phyloP scores from a whole-genome alignment of 2,329 filamentous ascomycete species.

The Ophiocordyceps unilateralis region DNA sequence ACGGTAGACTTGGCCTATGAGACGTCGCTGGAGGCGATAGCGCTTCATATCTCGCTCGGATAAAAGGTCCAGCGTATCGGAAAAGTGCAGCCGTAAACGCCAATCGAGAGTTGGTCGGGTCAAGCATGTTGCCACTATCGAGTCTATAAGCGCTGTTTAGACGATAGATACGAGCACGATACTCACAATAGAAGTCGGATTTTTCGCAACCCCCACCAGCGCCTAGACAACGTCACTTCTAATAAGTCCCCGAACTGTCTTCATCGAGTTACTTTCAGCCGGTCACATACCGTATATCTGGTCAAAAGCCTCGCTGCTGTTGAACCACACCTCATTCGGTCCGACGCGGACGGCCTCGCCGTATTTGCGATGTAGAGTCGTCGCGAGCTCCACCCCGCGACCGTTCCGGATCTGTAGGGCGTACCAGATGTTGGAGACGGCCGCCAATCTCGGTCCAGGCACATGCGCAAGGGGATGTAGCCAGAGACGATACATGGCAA shows the following conservation, averaged over 20 bases:
- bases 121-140: conserved; percentile 26
- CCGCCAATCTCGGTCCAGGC: conserved; percentile 29
- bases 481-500: conserved; percentile 19
- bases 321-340: conserved; percentile 36
- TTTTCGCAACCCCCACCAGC: conserved; percentile 30
- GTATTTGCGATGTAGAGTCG: conserved; percentile 26
- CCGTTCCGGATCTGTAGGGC: conserved; percentile 27
- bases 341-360: conserved; percentile 34
- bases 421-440: conserved; percentile 29
- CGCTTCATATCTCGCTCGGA: conserved; percentile 28
- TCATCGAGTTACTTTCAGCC: neutral
- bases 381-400: conserved; percentile 21
- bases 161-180: neutral
- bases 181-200: conserved; percentile 32
- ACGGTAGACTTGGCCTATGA: conserved; percentile 31
- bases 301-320: conserved; percentile 27
- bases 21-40: conserved; percentile 29
- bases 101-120: conserved; percentile 24
- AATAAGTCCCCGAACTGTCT: neutral
- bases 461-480: conserved; percentile 26
- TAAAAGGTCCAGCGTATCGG: conserved; percentile 31
- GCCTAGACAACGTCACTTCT: conserved; percentile 14
- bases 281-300: conserved; percentile 25
- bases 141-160: neutral
- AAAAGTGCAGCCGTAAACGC: conserved; percentile 15